Percentiles rank a stretch among this genome's conserved stretches.
Conservation (phyloP, 192 early-diverging fungal genomes). For the Entophlyctis luteolus region DNA sequence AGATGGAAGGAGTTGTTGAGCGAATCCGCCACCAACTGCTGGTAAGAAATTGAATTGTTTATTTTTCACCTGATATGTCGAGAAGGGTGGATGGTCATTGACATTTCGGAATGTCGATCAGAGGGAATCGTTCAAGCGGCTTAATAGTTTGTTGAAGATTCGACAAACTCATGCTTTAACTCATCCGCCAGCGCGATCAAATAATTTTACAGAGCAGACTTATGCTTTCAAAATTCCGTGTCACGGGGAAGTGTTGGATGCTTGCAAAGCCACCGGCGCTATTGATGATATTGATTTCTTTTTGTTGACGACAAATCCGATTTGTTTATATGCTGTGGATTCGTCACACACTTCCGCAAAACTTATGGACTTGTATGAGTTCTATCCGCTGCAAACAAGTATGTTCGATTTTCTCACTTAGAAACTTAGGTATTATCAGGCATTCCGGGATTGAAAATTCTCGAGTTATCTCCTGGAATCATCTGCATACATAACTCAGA, state of each 20-base stretch:
- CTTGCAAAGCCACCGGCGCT: slow-evolving; percentile 27
- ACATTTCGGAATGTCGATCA: background rate
- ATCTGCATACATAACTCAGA: slow-evolving; percentile 59
- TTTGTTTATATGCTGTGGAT: slow-evolving; percentile 53
- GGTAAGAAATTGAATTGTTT: background rate
- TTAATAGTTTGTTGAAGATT: background rate
- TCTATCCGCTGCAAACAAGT: slow-evolving; percentile 52
- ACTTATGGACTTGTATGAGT: slow-evolving; percentile 66
- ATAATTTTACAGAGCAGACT: slow-evolving; percentile 61
- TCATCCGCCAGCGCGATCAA: background rate
- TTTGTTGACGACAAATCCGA: slow-evolving; percentile 60
- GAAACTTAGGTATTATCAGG: slow-evolving; percentile 21
- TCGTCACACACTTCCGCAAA: slow-evolving; percentile 43
- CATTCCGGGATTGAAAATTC: slow-evolving; percentile 20
- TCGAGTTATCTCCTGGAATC: slow-evolving; percentile 25
- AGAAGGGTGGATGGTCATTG: slow-evolving; percentile 8
- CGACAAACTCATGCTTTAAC: too few relatives aligned
- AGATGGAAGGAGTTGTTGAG: too few relatives aligned
- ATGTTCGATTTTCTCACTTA: background rate
- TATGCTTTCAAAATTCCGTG: slow-evolving; percentile 64
- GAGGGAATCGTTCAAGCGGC: background rate
- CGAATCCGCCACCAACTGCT: slow-evolving; percentile 1
- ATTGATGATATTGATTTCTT: slow-evolving; percentile 52
- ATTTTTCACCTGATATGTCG: too few relatives aligned
- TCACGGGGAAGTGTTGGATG: slow-evolving; percentile 62